Evolutionary conservation across 2,329 filamentous ascomycete species (phyloP).

Genomic region (Clonostachys byssicola): DNA sequence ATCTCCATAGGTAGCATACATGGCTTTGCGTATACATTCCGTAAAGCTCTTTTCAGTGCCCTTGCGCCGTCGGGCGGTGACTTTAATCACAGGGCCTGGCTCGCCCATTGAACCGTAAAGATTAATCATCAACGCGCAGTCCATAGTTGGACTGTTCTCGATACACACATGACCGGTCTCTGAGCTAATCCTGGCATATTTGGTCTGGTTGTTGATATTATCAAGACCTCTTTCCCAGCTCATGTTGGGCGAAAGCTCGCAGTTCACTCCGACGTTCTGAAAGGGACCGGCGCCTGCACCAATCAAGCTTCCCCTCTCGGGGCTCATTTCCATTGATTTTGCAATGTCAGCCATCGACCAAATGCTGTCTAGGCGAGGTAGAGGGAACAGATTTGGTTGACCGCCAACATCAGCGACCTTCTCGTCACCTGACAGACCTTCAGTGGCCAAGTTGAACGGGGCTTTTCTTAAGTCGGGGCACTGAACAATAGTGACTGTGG

Average conservation of each 20-base stretch:
- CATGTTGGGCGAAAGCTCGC: conserved; percentile 33
- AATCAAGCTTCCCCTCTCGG: conserved; percentile 22
- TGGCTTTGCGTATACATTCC: conserved; percentile 19
- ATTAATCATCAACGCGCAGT: conserved; percentile 36
- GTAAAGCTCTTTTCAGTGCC: conserved; percentile 21
- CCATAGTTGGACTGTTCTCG: conserved; percentile 14
- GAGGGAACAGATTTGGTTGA: conserved; percentile 30
- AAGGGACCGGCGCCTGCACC: conserved; percentile 38
- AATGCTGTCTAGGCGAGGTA: conserved; percentile 21
- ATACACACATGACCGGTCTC: conserved; percentile 11
- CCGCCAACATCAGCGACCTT: conserved; percentile 38
- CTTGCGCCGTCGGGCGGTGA: conserved; percentile 21
- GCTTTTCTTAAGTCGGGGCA: conserved; percentile 28
- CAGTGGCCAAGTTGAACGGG: conserved; percentile 28
- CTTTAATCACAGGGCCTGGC: conserved; percentile 24
- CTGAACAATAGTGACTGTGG: conserved; percentile 13
- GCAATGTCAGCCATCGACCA: conserved; percentile 24
- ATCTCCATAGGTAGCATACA: conserved; percentile 20
- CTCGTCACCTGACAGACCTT: conserved; percentile 30
- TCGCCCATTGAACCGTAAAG: conserved; percentile 28
- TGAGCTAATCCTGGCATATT: conserved; percentile 14
- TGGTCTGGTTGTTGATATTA: conserved; percentile 16
- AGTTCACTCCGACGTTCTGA: conserved; percentile 32
- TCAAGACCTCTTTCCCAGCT: conserved; percentile 14
- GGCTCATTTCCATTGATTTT: conserved; percentile 26